These are phyloP conservation scores for Podospora bellae-mahoneyi DNA, from an alignment of 495 filamentous ascomycete species.

Conservation along the genomic window DNA sequence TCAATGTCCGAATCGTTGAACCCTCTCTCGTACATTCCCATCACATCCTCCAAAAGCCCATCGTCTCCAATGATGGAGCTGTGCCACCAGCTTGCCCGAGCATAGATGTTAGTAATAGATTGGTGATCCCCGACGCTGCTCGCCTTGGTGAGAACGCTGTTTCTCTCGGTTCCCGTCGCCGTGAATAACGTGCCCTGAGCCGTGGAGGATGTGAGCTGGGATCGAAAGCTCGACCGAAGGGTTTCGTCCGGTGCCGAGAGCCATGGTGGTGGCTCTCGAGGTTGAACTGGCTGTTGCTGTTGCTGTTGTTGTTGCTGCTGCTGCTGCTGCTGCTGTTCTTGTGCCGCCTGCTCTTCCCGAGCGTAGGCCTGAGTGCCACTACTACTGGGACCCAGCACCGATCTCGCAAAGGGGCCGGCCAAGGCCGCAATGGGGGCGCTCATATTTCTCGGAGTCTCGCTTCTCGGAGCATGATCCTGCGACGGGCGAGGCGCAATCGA, in stretches of 20 bases:
- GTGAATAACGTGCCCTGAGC: slow-evolving; percentile 66
- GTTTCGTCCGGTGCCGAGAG: slow-evolving; percentile 50
- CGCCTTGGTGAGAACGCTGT: slow-evolving; percentile 74
- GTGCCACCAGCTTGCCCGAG: slow-evolving; percentile 47
- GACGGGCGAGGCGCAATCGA: slow-evolving; percentile 38
- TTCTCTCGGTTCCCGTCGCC: slow-evolving; percentile 75
- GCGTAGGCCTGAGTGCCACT: slow-evolving; percentile 19
- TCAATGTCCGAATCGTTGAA: slow-evolving; percentile 59
- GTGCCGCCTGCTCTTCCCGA: background rate
- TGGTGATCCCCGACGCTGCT: slow-evolving; percentile 65
- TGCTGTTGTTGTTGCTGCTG: background rate
- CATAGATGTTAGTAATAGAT: slow-evolving; percentile 42
- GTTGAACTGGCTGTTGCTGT: background rate
- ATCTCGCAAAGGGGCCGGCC: slow-evolving; percentile 14
- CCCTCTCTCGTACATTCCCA: slow-evolving; percentile 87
- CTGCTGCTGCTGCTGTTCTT: slow-evolving; percentile 13
- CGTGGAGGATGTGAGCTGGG: slow-evolving; percentile 63
- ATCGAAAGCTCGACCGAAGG: slow-evolving; percentile 65
- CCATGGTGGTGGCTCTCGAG: slow-evolving; percentile 43
- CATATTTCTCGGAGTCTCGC: slow-evolving; percentile 24
- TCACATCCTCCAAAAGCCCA: slow-evolving; percentile 82
- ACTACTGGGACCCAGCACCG: slow-evolving; percentile 16
- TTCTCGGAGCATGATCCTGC: slow-evolving; percentile 28
- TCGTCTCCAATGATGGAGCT: slow-evolving; percentile 57
- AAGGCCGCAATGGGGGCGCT: slow-evolving; percentile 25